Evolutionary conservation across 257 asterid genomes (phyloP).

Genomic region (Dorcoceras hygrometricum): DNA sequence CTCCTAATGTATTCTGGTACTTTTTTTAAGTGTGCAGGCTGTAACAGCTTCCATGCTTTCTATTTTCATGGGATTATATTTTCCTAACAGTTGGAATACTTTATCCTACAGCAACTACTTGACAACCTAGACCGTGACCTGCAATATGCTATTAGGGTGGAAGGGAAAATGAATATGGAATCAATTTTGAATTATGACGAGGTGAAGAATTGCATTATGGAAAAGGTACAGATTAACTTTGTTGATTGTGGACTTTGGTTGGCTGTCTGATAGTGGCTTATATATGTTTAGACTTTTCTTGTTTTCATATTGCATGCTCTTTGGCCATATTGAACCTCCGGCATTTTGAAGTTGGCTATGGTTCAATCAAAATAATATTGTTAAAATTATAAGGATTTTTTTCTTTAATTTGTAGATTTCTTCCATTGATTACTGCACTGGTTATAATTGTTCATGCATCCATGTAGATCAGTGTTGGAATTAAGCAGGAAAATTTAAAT

Average conservation of each 20-base stretch:
- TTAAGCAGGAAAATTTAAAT: neutral
- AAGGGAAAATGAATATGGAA: slow-evolving; percentile 86
- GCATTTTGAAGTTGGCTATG: neutral
- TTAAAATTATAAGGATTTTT: too few relatives aligned
- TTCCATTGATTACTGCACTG: neutral
- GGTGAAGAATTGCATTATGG: slow-evolving; percentile 72
- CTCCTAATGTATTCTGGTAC: neutral
- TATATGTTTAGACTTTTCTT: slow-evolving; percentile 8
- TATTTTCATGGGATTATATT: slow-evolving; percentile 8
- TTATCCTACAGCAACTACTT: slow-evolving; percentile 60
- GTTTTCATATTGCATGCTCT: slow-evolving; percentile 9
- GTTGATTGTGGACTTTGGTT: slow-evolving; percentile 19
- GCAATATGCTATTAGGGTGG: slow-evolving; percentile 90
- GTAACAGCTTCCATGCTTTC: slow-evolving; percentile 13
- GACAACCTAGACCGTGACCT: slow-evolving; percentile 96
- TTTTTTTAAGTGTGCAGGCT: slow-evolving; percentile 14
- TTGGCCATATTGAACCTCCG: neutral
- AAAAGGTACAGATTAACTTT: slow-evolving; percentile 60
- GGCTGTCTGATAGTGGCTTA: slow-evolving; percentile 16
- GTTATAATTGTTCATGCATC: neutral
- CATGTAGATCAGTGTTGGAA: neutral
- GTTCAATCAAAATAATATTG: neutral
- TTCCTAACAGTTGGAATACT: slow-evolving; percentile 25
- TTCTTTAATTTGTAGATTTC: neutral
- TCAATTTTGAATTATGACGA: slow-evolving; percentile 78